These are phyloP conservation scores for Boeremia lycopersici DNA, from an alignment of 2,329 filamentous ascomycete species.

Conservation along the genomic window DNA sequence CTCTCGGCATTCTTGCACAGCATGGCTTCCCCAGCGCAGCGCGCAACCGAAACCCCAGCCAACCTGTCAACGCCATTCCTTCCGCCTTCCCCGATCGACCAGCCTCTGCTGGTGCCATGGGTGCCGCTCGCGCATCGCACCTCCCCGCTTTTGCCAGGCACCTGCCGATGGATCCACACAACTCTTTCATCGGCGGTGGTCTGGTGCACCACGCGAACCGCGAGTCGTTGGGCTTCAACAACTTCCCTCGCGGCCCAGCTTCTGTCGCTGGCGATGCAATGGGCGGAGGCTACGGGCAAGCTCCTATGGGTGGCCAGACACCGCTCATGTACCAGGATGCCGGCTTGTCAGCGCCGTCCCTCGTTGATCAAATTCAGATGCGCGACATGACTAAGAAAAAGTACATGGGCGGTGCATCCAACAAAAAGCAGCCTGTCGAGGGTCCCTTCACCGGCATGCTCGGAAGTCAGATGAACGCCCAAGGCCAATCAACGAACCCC, in stretches of 20 bases:
- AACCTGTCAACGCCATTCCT: conserved; percentile 39
- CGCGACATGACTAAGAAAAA: conserved; percentile 45
- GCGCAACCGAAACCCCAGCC: conserved; percentile 33
- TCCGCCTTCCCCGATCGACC: conserved; percentile 46
- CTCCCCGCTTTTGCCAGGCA: conserved; percentile 45
- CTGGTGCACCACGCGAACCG: conserved; percentile 42
- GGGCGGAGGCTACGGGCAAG: conserved; percentile 21
- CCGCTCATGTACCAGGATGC: conserved; percentile 41
- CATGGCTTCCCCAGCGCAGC: conserved; percentile 44
- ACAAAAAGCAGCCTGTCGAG: conserved; percentile 35
- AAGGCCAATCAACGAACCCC: conserved; percentile 25
- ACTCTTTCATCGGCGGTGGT: conserved; percentile 42
- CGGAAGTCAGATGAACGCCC: conserved; percentile 41
- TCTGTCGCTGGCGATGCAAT: conserved; percentile 44
- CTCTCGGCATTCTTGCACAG: conserved; percentile 45
- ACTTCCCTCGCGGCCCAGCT: conserved; percentile 39
- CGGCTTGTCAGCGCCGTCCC: conserved; percentile 37
- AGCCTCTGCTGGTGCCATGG: conserved; percentile 38
- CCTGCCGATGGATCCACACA: conserved; percentile 44
- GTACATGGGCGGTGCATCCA: conserved; percentile 44
- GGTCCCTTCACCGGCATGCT: conserved; percentile 46
- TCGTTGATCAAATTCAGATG: conserved; percentile 48
- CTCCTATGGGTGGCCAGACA: conserved; percentile 21
- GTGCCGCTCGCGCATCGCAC: conserved; percentile 27
- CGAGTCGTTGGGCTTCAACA: conserved; percentile 47